Conservation (phyloP, 176 grass and related monocot species). For the Ampelocalamus luodianensis region DNA sequence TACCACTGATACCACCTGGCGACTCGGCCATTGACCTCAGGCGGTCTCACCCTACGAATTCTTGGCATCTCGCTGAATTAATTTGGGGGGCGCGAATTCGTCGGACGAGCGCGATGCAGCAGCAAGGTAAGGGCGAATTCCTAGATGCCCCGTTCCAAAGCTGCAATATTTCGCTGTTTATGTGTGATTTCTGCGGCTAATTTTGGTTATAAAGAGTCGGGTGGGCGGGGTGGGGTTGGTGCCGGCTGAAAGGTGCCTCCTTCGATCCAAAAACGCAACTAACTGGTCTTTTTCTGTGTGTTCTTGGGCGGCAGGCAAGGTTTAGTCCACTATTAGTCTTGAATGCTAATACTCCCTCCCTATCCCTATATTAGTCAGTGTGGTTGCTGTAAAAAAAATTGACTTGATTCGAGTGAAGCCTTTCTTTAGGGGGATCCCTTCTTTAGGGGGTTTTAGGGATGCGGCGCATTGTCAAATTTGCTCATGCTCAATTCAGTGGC, state of each 20-base stretch:
- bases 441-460: not conserved
- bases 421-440: not conserved
- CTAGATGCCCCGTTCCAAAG: not conserved
- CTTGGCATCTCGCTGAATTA: constrained; percentile 20
- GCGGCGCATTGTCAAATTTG: not conserved
- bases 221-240: not conserved
- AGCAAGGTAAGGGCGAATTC: constrained; percentile 42
- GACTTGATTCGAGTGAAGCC: not conserved
- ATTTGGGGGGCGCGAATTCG: not conserved
- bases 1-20: not conserved
- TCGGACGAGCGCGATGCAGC: constrained; percentile 48
- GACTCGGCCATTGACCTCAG: constrained; percentile 31
- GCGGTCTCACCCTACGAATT: not conserved
- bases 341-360: not conserved
- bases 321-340: not conserved
- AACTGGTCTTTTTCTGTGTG: not conserved
- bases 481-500: constrained; percentile 4
- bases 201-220: not conserved
- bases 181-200: not conserved
- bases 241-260: not conserved
- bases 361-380: not conserved
- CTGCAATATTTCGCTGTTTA: constrained; percentile 14
- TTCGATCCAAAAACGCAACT: not conserved
- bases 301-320: not conserved
- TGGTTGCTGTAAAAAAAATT: not conserved